Evolutionary conservation across 352 stramenopile genomes (phyloP).

Genomic region (Pythium rishiriense): DNA sequence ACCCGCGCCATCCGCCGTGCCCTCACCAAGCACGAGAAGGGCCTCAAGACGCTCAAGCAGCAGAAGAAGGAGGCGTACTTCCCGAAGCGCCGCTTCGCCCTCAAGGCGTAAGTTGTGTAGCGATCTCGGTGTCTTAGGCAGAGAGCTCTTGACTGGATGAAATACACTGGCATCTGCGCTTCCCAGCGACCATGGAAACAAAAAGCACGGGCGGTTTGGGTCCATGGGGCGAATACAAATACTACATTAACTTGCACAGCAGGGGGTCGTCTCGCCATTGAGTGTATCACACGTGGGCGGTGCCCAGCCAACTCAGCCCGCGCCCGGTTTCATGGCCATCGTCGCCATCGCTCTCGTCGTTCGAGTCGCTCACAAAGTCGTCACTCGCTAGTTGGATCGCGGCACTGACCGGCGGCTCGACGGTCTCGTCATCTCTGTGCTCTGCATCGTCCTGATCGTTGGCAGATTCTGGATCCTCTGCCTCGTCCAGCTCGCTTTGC

Average conservation of each 20-base stretch:
- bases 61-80: conserved; percentile 97
- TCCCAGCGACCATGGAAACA: conserved; percentile 38
- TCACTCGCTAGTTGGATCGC: conserved; percentile 9
- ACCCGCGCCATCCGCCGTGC: conserved; percentile 97
- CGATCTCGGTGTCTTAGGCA: conserved; percentile 14
- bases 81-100: conserved; percentile 94
- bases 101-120: conserved; percentile 94
- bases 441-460: conserved; percentile 2
- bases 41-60: conserved; percentile 93
- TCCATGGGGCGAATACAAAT: no score
- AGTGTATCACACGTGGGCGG: no score
- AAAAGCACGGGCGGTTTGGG: not conserved
- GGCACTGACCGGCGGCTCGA: not conserved
- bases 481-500: conserved; percentile 31
- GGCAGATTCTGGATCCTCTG: not conserved
- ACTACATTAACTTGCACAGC: no score
- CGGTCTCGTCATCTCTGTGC: not conserved
- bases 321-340: not conserved
- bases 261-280: no score
- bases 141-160: conserved; percentile 48
- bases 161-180: conserved; percentile 61
- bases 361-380: conserved; percentile 31
- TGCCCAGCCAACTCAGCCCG: not conserved
- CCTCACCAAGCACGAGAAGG: conserved; percentile 95
- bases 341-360: conserved; percentile 22